These are phyloP conservation scores for Lactifluus volemus DNA, from an alignment of 768 basidiomycete genomes.

Conservation along the genomic window DNA sequence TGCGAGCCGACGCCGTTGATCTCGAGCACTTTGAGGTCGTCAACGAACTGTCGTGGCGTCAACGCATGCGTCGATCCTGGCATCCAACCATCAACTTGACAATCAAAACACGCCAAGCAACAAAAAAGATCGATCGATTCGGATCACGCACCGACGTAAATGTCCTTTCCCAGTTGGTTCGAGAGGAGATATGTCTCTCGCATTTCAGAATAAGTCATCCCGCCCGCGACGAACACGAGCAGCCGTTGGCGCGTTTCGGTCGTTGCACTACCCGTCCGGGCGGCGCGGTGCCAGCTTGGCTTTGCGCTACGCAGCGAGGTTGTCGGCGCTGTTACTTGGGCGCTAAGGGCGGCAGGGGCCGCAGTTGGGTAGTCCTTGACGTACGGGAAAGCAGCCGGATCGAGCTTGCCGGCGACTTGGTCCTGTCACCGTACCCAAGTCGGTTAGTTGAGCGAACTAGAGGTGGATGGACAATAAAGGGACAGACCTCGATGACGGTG, in stretches of 20 bases:
- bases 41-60: conserved; percentile 77
- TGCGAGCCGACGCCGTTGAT: conserved; percentile 78
- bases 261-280: conserved; percentile 36
- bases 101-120: background rate
- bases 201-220: conserved; percentile 94
- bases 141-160: conserved; percentile 67
- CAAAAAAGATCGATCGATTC: background rate
- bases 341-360: conserved; percentile 39
- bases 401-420: conserved; percentile 69
- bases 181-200: conserved; percentile 80
- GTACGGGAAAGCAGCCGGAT: conserved; percentile 78
- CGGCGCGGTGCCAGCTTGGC: conserved; percentile 82
- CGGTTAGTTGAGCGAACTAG: background rate
- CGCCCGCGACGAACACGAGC: conserved; percentile 88
- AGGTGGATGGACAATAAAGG: background rate
- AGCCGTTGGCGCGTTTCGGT: conserved; percentile 59
- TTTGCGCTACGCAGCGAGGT: conserved; percentile 83
- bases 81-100: background rate
- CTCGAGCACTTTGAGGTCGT: conserved; percentile 82
- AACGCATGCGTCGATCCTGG: conserved; percentile 84
- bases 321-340: conserved; percentile 32
- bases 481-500: conserved; percentile 69
- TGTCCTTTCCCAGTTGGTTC: conserved; percentile 67
- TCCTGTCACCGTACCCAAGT: conserved; percentile 44
- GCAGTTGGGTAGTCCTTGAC: conserved; percentile 68